These are phyloP conservation scores for Phytophthora litchii DNA, from an alignment of 352 stramenopile species.

Conservation along the genomic window DNA sequence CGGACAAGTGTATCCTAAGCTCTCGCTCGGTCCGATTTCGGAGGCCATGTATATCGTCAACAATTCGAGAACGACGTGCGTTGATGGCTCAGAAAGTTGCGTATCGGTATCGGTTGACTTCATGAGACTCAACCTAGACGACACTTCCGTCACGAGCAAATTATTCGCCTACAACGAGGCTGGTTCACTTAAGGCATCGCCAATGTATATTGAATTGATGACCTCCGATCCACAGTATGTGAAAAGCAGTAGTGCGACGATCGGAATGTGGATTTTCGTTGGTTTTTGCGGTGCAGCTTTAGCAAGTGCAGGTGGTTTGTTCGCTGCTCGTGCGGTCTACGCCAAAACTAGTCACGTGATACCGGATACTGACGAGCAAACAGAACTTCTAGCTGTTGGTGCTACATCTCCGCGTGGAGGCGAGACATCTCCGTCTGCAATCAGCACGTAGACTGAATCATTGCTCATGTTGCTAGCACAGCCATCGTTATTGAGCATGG, in stretches of 20 bases:
- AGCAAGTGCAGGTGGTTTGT: constrained; percentile 32
- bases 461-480: not conserved
- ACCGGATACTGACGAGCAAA: constrained; percentile 35
- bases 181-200: constrained; percentile 50
- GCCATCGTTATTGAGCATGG: not conserved
- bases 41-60: constrained; percentile 68
- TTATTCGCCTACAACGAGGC: constrained; percentile 53
- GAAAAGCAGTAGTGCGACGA: constrained; percentile 40
- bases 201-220: constrained; percentile 55
- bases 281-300: constrained; percentile 52
- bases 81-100: constrained; percentile 33
- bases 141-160: constrained; percentile 49
- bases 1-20: constrained; percentile 41
- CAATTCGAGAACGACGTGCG: constrained; percentile 37
- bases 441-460: constrained; percentile 12
- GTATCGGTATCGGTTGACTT: constrained; percentile 57
- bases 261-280: constrained; percentile 73
- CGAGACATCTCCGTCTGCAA: constrained; percentile 10
- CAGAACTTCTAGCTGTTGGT: constrained; percentile 26
- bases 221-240: constrained; percentile 45
- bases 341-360: constrained; percentile 53
- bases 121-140: constrained; percentile 24
- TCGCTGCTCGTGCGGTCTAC: constrained; percentile 41
- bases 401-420: constrained; percentile 19
- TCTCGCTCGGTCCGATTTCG: constrained; percentile 41